Conservation (phyloP, 352 stramenopile genomes). For the Phytophthora fragariae region DNA sequence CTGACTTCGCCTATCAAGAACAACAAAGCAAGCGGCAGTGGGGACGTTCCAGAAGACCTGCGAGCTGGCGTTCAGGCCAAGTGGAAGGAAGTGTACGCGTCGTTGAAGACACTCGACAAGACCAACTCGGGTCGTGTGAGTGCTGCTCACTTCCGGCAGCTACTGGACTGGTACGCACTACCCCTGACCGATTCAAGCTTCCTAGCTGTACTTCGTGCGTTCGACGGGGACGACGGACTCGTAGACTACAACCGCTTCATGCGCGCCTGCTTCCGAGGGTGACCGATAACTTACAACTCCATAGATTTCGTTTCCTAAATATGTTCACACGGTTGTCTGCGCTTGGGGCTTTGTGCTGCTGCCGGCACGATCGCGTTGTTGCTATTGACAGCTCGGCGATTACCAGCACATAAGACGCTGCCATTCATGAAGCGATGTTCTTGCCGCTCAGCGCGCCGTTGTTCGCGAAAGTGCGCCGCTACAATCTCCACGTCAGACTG, state of each 20-base stretch:
- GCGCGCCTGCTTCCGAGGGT: slow-evolving; percentile 55
- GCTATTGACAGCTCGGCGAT: slow-evolving; percentile 8
- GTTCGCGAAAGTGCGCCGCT: slow-evolving; percentile 57
- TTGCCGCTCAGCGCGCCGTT: slow-evolving; percentile 45
- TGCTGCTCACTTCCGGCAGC: slow-evolving; percentile 67
- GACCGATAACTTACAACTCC: slow-evolving; percentile 3
- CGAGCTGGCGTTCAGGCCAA: slow-evolving; percentile 65
- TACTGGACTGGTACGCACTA: slow-evolving; percentile 80
- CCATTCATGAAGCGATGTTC: slow-evolving; percentile 44
- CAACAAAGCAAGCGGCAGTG: slow-evolving; percentile 12
- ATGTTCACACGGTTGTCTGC: slow-evolving; percentile 27
- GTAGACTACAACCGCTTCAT: slow-evolving; percentile 86
- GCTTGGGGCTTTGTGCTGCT: slow-evolving; percentile 18
- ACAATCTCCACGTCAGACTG: slow-evolving; percentile 41
- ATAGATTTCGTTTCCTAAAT: slow-evolving; percentile 22
- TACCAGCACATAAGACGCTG: slow-evolving; percentile 17
- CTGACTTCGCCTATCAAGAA: slow-evolving; percentile 26
- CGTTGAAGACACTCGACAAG: slow-evolving; percentile 74
- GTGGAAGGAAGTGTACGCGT: slow-evolving; percentile 80
- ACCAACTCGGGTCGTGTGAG: slow-evolving; percentile 56
- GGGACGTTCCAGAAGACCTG: slow-evolving; percentile 49
- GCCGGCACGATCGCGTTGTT: not conserved
- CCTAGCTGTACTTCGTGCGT: slow-evolving; percentile 65
- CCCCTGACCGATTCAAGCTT: slow-evolving; percentile 59
- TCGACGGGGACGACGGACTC: slow-evolving; percentile 66